phyloP scores from a whole-genome alignment of 192 early-diverging fungal species.

The Coemansia sp. region DNA sequence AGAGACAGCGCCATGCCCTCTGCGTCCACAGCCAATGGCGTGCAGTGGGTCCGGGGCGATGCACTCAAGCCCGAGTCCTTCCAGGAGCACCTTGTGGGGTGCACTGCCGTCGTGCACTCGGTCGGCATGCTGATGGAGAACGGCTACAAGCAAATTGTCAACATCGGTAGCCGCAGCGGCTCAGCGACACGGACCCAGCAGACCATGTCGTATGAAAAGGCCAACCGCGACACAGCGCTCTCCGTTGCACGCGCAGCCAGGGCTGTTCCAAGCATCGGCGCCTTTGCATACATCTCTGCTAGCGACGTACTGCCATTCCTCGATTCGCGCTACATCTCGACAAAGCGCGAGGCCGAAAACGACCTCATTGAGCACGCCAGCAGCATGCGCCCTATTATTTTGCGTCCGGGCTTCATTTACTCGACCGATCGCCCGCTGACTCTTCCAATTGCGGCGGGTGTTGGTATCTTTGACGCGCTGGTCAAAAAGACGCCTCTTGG shows the following conservation, averaged over 20 bases:
- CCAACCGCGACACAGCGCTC: constrained; percentile 70
- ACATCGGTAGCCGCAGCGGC: constrained; percentile 24
- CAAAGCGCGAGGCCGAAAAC: constrained; percentile 68
- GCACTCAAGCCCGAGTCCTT: constrained; percentile 61
- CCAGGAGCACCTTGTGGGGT: constrained; percentile 50
- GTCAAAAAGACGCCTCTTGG: constrained; percentile 33
- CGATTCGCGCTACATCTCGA: constrained; percentile 63
- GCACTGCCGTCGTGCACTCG: constrained; percentile 66
- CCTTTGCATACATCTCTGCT: constrained; percentile 69
- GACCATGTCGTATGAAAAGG: constrained; percentile 56
- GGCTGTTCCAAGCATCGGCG: constrained; percentile 41
- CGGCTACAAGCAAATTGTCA: constrained; percentile 59
- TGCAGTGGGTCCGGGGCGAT: constrained; percentile 62
- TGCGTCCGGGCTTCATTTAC: constrained; percentile 66
- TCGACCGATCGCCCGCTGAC: constrained; percentile 56
- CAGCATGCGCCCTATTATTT: constrained; percentile 51
- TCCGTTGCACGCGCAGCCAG: constrained; percentile 55
- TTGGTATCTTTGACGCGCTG: constrained; percentile 46
- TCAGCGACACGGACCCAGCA: constrained; percentile 8
- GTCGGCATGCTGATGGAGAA: constrained; percentile 68
- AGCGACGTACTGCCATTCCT: constrained; percentile 60
- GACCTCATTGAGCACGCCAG: constrained; percentile 49
- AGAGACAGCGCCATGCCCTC: not conserved
- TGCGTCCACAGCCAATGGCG: constrained; percentile 7
- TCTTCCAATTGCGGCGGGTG: constrained; percentile 55